A percentile compares a stretch with the other conserved stretches of the same genome.
These are phyloP conservation scores for Tuber aestivum DNA, from an alignment of 495 filamentous ascomycete species.

Conservation along the genomic window DNA sequence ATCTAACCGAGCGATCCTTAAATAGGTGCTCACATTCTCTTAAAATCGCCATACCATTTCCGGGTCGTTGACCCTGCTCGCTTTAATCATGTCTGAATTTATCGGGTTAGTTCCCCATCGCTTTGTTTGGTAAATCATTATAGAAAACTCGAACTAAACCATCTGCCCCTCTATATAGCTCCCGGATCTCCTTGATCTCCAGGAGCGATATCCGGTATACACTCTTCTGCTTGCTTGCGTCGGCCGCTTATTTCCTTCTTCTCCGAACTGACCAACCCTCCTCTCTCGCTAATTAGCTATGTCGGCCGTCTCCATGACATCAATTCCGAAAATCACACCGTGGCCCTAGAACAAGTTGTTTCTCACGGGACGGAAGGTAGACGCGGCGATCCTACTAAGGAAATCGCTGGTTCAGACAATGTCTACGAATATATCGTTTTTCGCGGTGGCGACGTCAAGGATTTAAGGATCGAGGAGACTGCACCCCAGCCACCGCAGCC, in stretches of 20 bases:
- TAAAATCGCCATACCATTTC: conserved; percentile 9
- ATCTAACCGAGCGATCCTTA: conserved; percentile 10
- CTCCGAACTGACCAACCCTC: background rate
- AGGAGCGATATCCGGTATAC: conserved; percentile 92
- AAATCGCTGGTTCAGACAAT: conserved; percentile 71
- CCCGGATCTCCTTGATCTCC: conserved; percentile 83
- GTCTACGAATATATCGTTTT: conserved; percentile 99
- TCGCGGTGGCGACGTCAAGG: conserved; percentile 96
- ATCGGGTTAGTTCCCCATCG: conserved; percentile 49
- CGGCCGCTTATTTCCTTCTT: conserved; percentile 2
- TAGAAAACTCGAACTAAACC: conserved; percentile 16
- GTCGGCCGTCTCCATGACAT: conserved; percentile 94
- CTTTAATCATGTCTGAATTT: conserved; percentile 55
- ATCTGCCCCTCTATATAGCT: conserved; percentile 46
- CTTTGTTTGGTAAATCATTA: conserved; percentile 7
- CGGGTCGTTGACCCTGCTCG: conserved; percentile 27
- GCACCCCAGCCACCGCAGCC: conserved; percentile 65
- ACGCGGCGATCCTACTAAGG: conserved; percentile 65
- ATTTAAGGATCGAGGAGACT: conserved; percentile 82
- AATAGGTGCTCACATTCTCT: conserved; percentile 20
- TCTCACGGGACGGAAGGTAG: conserved; percentile 92
- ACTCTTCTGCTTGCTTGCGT: conserved; percentile 21
- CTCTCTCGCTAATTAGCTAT: conserved; percentile 59
- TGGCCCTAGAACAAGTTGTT: conserved; percentile 89
- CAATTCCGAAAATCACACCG: conserved; percentile 92